A percentile compares a stretch with the other conserved stretches of the same genome.
These are phyloP conservation scores for Microcera coccophila DNA, from an alignment of 2,329 filamentous ascomycete genomes.

Conservation along the genomic window DNA sequence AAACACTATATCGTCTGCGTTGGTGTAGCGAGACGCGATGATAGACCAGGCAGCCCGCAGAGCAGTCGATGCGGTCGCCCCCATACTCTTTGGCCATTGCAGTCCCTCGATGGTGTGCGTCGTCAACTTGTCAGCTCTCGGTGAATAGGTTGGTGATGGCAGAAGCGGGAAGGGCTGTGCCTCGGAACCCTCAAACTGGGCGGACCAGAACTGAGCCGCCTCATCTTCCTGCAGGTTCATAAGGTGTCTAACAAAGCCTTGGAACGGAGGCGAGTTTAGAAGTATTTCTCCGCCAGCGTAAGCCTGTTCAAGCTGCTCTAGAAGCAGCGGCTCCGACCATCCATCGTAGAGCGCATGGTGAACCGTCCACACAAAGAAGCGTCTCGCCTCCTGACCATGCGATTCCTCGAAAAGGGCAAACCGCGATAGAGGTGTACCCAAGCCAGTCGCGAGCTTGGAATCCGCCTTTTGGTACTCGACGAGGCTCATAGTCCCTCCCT, in stretches of 20 bases:
- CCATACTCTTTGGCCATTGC: constrained; percentile 40
- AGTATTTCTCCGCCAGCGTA: background rate
- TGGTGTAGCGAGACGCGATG: background rate
- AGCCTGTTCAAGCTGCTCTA: background rate
- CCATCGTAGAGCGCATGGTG: background rate
- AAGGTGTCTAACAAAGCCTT: constrained; percentile 4
- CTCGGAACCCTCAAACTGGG: background rate
- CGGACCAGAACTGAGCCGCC: background rate
- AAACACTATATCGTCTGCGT: background rate
- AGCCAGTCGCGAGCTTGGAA: background rate
- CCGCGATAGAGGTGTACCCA: background rate
- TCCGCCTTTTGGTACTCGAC: background rate
- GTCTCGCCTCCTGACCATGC: background rate
- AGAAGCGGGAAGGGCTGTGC: background rate
- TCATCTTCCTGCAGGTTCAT: background rate
- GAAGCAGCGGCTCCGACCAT: background rate
- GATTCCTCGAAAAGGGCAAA: background rate
- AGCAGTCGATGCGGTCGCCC: constrained; percentile 16
- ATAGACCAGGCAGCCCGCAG: background rate
- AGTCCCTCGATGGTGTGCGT: constrained; percentile 25
- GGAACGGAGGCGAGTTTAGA: background rate
- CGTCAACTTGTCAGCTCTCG: background rate
- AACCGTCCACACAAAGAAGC: constrained; percentile 1
- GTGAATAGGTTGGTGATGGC: background rate
- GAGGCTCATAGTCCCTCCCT: background rate